These are phyloP conservation scores for Phytopythium boreale DNA, from an alignment of 352 stramenopile species.

Conservation along the genomic window DNA sequence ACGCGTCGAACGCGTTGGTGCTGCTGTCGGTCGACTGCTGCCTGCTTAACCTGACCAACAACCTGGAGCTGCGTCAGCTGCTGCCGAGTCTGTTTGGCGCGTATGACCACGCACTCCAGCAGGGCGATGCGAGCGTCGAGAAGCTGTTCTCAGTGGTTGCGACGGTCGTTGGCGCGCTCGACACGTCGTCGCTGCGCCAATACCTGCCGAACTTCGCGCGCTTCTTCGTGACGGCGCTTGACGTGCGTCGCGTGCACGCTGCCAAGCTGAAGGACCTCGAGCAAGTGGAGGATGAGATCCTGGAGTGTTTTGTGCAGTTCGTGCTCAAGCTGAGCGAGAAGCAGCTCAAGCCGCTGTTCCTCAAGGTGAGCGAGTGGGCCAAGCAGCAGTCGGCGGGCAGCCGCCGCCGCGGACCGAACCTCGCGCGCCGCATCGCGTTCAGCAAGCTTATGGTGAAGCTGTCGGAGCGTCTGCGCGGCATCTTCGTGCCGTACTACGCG, in stretches of 20 bases:
- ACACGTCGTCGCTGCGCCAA: constrained; percentile 49
- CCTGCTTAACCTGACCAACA: constrained; percentile 63
- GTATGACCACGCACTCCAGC: constrained; percentile 61
- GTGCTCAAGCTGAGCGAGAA: constrained; percentile 88
- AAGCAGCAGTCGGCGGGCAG: constrained; percentile 35
- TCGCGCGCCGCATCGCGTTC: constrained; percentile 69
- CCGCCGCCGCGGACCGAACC: not conserved
- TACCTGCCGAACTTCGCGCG: constrained; percentile 73
- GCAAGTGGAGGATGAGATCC: constrained; percentile 68
- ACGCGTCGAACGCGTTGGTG: constrained; percentile 25
- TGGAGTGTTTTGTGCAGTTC: constrained; percentile 78
- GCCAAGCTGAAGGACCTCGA: constrained; percentile 55
- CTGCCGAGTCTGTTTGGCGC: constrained; percentile 62
- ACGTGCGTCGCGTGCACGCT: constrained; percentile 67
- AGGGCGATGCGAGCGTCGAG: constrained; percentile 50
- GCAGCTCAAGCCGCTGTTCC: constrained; percentile 86
- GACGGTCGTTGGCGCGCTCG: constrained; percentile 53
- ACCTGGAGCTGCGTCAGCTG: constrained; percentile 73
- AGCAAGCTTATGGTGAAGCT: constrained; percentile 82
- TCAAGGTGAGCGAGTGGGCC: constrained; percentile 81
- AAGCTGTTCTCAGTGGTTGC: constrained; percentile 73
- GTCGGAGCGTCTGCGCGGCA: constrained; percentile 75
- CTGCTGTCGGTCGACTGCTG: constrained; percentile 62
- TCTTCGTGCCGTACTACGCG: constrained; percentile 88
- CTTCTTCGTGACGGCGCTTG: constrained; percentile 80